Evolutionary conservation across 495 filamentous ascomycete species (phyloP).

Genomic region (Monascus purpureus): DNA sequence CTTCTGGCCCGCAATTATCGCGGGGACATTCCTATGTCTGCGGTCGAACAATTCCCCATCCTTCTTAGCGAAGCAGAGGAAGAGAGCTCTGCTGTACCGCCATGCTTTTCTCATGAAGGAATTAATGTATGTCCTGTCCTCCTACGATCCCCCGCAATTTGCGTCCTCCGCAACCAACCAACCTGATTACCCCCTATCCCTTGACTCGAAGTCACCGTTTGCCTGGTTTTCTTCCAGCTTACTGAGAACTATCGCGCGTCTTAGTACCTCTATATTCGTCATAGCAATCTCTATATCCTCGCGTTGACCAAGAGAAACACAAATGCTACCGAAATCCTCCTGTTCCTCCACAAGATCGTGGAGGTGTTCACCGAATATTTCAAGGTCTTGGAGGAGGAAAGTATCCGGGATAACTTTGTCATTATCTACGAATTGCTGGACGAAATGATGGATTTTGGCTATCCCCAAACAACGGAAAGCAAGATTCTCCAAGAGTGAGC

Average conservation of each 20-base stretch:
- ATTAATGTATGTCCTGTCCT: constrained; percentile 61
- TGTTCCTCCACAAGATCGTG: constrained; percentile 96
- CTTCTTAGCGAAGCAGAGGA: constrained; percentile 98
- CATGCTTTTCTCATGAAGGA: constrained; percentile 97
- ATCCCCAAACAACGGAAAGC: constrained; percentile 96
- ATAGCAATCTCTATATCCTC: constrained; percentile 98
- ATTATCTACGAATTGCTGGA: constrained; percentile 98
- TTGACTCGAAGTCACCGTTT: neutral
- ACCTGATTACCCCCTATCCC: too few relatives aligned
- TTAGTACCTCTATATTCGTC: constrained; percentile 97
- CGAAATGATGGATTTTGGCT: constrained; percentile 99
- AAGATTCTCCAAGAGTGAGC: constrained; percentile 93
- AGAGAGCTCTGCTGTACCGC: constrained; percentile 93
- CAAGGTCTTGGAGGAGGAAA: constrained; percentile 98
- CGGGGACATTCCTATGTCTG: constrained; percentile 98
- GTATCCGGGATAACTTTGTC: constrained; percentile 98
- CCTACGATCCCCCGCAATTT: constrained; percentile 7
- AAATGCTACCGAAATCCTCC: constrained; percentile 94
- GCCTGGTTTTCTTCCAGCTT: neutral
- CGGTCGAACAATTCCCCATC: constrained; percentile 95
- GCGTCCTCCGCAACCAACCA: neutral
- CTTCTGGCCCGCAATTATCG: constrained; percentile 97
- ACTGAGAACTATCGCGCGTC: constrained; percentile 1
- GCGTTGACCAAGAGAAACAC: constrained; percentile 97
- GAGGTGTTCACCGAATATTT: constrained; percentile 99